phyloP scores from a whole-genome alignment of 768 basidiomycete species.

The Xerocomellus amylosporus region DNA sequence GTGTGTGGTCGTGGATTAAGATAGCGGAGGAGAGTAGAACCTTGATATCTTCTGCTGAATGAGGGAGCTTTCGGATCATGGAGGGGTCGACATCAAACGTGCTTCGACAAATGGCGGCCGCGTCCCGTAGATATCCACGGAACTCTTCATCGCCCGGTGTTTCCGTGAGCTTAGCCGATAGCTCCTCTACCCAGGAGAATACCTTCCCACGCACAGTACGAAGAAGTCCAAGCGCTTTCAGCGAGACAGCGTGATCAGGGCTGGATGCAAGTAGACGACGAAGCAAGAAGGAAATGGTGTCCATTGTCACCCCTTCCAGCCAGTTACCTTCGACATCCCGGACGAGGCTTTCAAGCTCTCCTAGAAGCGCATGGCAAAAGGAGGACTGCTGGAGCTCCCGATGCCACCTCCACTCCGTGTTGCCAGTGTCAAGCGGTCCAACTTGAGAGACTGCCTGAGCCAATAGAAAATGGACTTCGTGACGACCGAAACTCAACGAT shows the following conservation, averaged over 20 bases:
- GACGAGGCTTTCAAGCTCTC: conserved; percentile 37
- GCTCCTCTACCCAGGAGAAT: conserved; percentile 37
- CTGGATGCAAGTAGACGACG: conserved; percentile 37
- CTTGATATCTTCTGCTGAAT: conserved; percentile 17
- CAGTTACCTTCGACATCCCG: conserved; percentile 40
- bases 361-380: conserved; percentile 38
- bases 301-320: conserved; percentile 33
- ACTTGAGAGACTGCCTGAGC: conserved; percentile 44
- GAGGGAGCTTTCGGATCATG: conserved; percentile 10
- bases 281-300: conserved; percentile 34
- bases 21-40: conserved; percentile 24
- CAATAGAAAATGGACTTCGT: too few species aligned
- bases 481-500: too few species aligned
- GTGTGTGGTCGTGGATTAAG: conserved; percentile 26
- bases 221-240: conserved; percentile 27
- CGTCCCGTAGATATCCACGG: conserved; percentile 31
- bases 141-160: conserved; percentile 12
- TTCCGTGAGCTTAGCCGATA: conserved; percentile 22
- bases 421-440: conserved; percentile 30
- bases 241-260: conserved; percentile 7
- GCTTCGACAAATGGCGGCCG: conserved; percentile 40
- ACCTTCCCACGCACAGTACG: conserved; percentile 30
- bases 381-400: conserved; percentile 28
- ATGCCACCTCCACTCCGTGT: conserved; percentile 38
- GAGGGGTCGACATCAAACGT: conserved; percentile 27